Evolutionary conservation across 768 basidiomycete genomes (phyloP).

Genomic region (Sutorius australiensis): DNA sequence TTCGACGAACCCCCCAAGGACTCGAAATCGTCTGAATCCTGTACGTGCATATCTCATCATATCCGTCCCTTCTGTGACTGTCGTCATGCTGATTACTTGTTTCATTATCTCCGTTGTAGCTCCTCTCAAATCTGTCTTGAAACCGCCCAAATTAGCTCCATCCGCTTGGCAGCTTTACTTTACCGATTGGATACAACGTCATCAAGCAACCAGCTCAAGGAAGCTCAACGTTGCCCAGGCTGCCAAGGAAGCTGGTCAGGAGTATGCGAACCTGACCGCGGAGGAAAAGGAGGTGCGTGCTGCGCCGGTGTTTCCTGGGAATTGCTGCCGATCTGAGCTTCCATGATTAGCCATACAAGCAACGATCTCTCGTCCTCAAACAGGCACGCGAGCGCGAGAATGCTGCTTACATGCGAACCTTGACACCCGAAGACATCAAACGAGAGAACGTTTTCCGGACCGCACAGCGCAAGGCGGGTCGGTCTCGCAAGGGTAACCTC

Average conservation of each 20-base stretch:
- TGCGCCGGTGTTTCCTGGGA: slow-evolving; percentile 24
- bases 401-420: slow-evolving; percentile 77
- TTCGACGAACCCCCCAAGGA: slow-evolving; percentile 36
- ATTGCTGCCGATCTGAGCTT: slow-evolving; percentile 17
- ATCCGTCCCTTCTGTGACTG: slow-evolving; percentile 26
- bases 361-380: slow-evolving; percentile 80
- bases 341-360: slow-evolving; percentile 69
- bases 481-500: slow-evolving; percentile 89
- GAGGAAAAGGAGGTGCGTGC: slow-evolving; percentile 79
- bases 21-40: slow-evolving; percentile 41
- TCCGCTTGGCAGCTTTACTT: slow-evolving; percentile 97
- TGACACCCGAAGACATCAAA: slow-evolving; percentile 93
- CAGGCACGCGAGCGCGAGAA: slow-evolving; percentile 81
- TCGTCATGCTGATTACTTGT: slow-evolving; percentile 27
- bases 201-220: slow-evolving; percentile 71
- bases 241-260: slow-evolving; percentile 90
- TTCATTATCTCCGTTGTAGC: slow-evolving; percentile 40
- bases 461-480: slow-evolving; percentile 89
- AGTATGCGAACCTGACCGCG: slow-evolving; percentile 72
- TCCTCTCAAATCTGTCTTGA: slow-evolving; percentile 71
- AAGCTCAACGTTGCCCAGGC: slow-evolving; percentile 95
- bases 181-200: slow-evolving; percentile 89
- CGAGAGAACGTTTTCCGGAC: slow-evolving; percentile 89
- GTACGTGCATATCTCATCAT: slow-evolving; percentile 41
- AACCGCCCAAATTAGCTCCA: slow-evolving; percentile 87